Base-by-base conservation (phyloP, 192 early-diverging fungal species). In the Coemansia sp. region DNA sequence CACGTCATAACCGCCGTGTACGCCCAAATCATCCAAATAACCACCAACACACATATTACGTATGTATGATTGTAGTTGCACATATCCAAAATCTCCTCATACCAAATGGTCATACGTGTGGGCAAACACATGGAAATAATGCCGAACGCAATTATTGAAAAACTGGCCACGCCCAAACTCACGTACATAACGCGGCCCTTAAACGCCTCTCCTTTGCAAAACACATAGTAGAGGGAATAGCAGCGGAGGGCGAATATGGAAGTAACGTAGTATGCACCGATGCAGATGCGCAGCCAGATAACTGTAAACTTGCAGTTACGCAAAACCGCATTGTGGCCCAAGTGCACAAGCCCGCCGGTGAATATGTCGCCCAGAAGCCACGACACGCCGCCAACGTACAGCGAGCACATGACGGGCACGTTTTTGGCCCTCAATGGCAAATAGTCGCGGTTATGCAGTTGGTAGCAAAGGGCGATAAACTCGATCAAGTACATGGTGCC, bases 351-450 rank as follows among this genome's bases (percentile, higher is more conserved):
- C 1, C 77, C 77, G 17, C 77, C 51, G 9, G 77, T 73, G 14
- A 70, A 67, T 11, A 80, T 74, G 36, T 80, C 77, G 54, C 77
- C 77, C 1, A 70, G n/a, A 5, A 80, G 53, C 71, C 71, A 80
- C 0, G 31, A 22, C 2, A 80, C 54, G 0, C 48, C 68, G 5
- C 71, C 77, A 37, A 74, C 48, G 17, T 64, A 80, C 4, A 80
- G 52, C 3, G 71, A 70, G 11, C 69, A 60, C 77, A 80, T 80
- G 5, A 74, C 8, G 2, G 71, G 71, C 10, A 80, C 65, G 40
- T 74, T 80, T 54, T 80, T 80, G 11, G 55, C 71, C 15, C 64
- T 59, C 9, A 80, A 62, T 21, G 77, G 77, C 22, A 68, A 62
- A 34, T 80, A 80, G 58, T 74, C 28, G 15, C 77, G 67, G 59